phyloP scores from a whole-genome alignment of 208 protist species.

The Strigomonas culicis region DNA sequence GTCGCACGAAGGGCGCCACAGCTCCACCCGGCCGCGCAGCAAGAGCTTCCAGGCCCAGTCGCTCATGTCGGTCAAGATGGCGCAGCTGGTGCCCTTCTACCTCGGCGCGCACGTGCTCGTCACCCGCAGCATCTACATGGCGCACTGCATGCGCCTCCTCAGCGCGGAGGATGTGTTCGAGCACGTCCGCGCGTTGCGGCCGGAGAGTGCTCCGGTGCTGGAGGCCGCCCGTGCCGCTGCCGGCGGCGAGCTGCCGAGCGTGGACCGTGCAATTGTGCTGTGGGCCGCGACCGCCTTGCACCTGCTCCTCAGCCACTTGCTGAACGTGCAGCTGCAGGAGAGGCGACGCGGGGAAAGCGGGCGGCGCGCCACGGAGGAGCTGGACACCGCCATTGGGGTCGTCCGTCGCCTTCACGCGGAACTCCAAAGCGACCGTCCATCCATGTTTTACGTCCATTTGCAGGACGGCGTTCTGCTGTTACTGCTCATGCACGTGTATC shows the following conservation, averaged over 20 bases:
- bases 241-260: background rate
- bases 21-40: background rate
- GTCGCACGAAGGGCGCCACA: background rate
- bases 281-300: constrained; percentile 18
- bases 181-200: constrained; percentile 28
- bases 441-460: background rate
- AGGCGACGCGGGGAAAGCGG: background rate
- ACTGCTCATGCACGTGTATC: background rate
- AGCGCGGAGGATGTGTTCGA: constrained; percentile 28
- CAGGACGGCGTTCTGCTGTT: constrained; percentile 2
- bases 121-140: constrained; percentile 46
- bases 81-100: constrained; percentile 43
- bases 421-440: background rate
- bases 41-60: background rate
- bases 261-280: background rate
- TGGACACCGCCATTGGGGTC: background rate
- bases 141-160: constrained; percentile 42
- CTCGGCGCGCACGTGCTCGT: constrained; percentile 57
- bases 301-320: background rate
- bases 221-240: background rate
- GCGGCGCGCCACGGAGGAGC: background rate
- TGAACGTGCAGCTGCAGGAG: background rate
- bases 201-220: background rate
- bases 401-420: background rate
- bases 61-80: constrained; percentile 15